Evolutionary conservation across 805 yeast genomes (phyloP).

Genomic region (Scheffersomyces spartinae): DNA sequence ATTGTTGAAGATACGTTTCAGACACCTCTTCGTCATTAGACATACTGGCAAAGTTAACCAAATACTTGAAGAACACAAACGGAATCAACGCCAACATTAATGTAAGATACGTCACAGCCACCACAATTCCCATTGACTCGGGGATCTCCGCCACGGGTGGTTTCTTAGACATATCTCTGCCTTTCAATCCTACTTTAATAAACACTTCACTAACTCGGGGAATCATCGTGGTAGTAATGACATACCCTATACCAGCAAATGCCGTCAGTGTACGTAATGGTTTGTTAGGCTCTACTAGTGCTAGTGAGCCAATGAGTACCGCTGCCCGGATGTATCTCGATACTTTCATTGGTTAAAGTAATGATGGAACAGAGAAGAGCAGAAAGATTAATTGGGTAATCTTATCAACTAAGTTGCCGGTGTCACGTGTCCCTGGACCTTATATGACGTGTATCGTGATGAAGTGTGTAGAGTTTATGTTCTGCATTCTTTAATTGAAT

Average conservation of each 20-base stretch:
- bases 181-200: conserved; percentile 69
- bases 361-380: no score
- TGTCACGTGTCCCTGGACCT: no score
- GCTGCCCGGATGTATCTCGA: no score
- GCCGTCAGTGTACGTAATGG: conserved; percentile 56
- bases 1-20: conserved; percentile 23
- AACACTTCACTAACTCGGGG: conserved; percentile 62
- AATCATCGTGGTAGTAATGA: conserved; percentile 45
- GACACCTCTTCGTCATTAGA: conserved; percentile 23
- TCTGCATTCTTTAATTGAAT: no score
- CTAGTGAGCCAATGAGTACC: no score
- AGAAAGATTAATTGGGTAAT: no score
- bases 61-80: conserved; percentile 67
- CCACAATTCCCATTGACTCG: conserved; percentile 86
- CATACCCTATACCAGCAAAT: conserved; percentile 56
- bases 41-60: conserved; percentile 34
- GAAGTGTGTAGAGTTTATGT: no score
- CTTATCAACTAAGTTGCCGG: no score
- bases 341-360: no score
- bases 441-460: no score
- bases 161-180: conserved; percentile 73
- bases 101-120: conserved; percentile 71
- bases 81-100: conserved; percentile 82
- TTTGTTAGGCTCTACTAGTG: no score
- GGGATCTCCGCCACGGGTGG: conserved; percentile 54